Conservation (phyloP, 225 moss, liverwort and hornwort species). For the Asterella californica region DNA sequence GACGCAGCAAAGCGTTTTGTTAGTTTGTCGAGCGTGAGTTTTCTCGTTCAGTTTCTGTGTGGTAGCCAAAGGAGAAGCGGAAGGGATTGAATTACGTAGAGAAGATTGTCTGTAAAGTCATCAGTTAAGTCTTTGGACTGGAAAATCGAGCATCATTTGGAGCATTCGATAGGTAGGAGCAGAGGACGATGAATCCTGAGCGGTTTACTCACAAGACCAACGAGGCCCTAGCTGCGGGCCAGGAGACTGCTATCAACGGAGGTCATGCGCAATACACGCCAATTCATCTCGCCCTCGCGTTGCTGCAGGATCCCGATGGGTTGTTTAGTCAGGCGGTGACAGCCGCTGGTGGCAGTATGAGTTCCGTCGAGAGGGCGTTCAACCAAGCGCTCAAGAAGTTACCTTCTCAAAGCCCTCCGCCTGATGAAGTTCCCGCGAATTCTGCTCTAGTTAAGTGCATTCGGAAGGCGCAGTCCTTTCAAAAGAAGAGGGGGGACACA, state of each 20-base stretch:
- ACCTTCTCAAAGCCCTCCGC: slow-evolving; percentile 74
- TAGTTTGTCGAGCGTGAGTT: too few relatives aligned
- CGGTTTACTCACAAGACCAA: slow-evolving; percentile 95
- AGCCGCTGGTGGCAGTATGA: slow-evolving; percentile 51
- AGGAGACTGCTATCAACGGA: slow-evolving; percentile 68
- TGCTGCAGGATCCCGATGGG: slow-evolving; percentile 68
- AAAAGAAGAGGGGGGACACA: slow-evolving; percentile 78
- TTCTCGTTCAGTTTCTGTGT: too few relatives aligned
- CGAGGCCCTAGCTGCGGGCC: slow-evolving; percentile 83
- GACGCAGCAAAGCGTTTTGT: too few relatives aligned
- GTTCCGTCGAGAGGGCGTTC: slow-evolving; percentile 68
- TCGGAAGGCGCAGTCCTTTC: slow-evolving; percentile 68
- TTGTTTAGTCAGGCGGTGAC: slow-evolving; percentile 60
- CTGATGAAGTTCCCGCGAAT: slow-evolving; percentile 79
- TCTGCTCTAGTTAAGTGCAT: slow-evolving; percentile 72
- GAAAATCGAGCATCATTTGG: too few relatives aligned
- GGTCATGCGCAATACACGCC: slow-evolving; percentile 93
- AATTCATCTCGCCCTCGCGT: slow-evolving; percentile 62
- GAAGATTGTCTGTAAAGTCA: too few relatives aligned
- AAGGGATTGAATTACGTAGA: too few relatives aligned
- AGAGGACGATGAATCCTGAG: slow-evolving; percentile 74
- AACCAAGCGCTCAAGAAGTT: slow-evolving; percentile 62
- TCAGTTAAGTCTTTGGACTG: too few relatives aligned
- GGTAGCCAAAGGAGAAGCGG: too few relatives aligned
- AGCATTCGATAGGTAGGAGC: background rate